Conservation (phyloP, 768 basidiomycete species). For the Lactarius trivialis region DNA sequence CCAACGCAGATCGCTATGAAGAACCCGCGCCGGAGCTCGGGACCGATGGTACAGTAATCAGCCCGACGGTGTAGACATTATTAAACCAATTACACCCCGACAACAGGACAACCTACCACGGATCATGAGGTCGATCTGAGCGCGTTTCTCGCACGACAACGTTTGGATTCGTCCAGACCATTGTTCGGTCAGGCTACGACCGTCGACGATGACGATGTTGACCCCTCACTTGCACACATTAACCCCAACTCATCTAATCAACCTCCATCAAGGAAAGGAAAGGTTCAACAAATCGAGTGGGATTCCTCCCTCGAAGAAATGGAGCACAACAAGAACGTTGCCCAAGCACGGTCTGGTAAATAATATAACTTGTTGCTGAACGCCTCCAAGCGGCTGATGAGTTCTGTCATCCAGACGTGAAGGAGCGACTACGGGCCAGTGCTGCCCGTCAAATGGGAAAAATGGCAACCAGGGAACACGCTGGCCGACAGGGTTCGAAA, state of each 20-base stretch:
- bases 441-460: slow-evolving; percentile 25
- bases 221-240: slow-evolving; percentile 51
- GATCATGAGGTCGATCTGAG: slow-evolving; percentile 74
- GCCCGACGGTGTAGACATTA: background rate
- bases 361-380: background rate
- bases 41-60: slow-evolving; percentile 51
- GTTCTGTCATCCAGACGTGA: slow-evolving; percentile 26
- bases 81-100: background rate
- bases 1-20: slow-evolving; percentile 68
- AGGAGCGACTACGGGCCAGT: slow-evolving; percentile 29
- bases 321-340: slow-evolving; percentile 61
- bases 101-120: slow-evolving; percentile 52
- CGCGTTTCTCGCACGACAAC: slow-evolving; percentile 57
- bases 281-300: slow-evolving; percentile 60
- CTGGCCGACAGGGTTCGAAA: background rate
- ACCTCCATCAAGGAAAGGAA: slow-evolving; percentile 49
- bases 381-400: background rate
- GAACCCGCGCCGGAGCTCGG: slow-evolving; percentile 65
- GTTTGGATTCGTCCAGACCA: slow-evolving; percentile 32
- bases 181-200: slow-evolving; percentile 23
- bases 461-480: slow-evolving; percentile 18
- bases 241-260: slow-evolving; percentile 27
- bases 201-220: slow-evolving; percentile 50
- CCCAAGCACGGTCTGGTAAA: slow-evolving; percentile 71
- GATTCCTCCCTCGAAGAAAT: slow-evolving; percentile 57